Evolutionary conservation across 345 rosid species (phyloP).

Genomic region (Heritiera littoralis): DNA sequence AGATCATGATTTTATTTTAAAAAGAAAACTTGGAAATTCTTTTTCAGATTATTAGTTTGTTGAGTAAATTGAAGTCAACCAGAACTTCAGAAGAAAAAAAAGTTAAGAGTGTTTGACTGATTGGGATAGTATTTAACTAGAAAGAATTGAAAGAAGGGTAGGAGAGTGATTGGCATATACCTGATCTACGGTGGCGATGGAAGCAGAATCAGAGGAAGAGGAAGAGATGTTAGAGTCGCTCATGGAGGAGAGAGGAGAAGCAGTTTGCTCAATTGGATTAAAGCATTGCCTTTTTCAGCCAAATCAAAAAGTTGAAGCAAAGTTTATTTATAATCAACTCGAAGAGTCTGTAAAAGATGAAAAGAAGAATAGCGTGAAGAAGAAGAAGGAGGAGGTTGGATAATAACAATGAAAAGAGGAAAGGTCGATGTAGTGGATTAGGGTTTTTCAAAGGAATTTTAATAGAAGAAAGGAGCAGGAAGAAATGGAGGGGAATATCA

Average conservation of each 20-base stretch:
- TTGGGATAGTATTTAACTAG: neutral
- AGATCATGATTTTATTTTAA: neutral
- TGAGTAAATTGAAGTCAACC: constrained; percentile 2
- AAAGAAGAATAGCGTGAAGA: constrained; percentile 5
- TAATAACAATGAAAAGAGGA: neutral
- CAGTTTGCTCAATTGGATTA: neutral
- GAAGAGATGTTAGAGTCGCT: constrained; percentile 62
- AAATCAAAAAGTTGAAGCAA: neutral
- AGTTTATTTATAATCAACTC: neutral
- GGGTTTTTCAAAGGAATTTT: neutral
- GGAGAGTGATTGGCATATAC: constrained; percentile 27
- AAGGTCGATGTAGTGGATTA: constrained; percentile 9
- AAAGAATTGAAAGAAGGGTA: neutral
- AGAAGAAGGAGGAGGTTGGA: neutral
- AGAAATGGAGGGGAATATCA: neutral
- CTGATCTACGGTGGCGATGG: constrained; percentile 66
- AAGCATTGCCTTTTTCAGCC: constrained; percentile 26
- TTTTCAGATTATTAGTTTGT: neutral
- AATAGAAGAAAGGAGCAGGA: neutral
- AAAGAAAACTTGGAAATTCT: neutral
- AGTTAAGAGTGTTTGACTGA: neutral
- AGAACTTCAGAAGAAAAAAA: neutral
- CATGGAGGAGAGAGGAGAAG: constrained; percentile 42
- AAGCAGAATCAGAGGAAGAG: constrained; percentile 60
- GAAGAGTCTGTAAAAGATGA: constrained; percentile 20